These are phyloP conservation scores for Cercospora berteroae DNA, from an alignment of 2,329 filamentous ascomycete genomes.

Conservation along the genomic window DNA sequence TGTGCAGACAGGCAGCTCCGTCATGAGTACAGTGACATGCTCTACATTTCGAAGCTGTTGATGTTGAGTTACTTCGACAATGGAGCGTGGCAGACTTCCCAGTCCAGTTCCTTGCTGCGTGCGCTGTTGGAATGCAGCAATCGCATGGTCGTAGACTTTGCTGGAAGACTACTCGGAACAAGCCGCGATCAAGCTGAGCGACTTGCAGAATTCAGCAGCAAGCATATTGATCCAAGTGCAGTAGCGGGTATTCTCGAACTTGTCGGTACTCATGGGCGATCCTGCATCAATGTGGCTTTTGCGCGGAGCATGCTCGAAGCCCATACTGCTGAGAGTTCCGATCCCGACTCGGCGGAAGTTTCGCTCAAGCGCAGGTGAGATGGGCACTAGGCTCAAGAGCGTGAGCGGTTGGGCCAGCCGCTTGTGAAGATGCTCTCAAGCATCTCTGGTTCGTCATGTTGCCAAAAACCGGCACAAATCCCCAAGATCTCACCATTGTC, in stretches of 20 bases:
- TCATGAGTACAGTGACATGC: background rate
- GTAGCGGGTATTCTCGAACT: background rate
- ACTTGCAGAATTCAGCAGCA: background rate
- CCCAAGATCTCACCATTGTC: too few species aligned
- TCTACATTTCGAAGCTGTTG: slow-evolving; percentile 7
- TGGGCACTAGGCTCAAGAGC: background rate
- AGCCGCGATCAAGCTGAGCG: background rate
- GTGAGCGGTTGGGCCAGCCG: background rate
- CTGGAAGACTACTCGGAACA: background rate
- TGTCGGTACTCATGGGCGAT: background rate
- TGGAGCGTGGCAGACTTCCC: background rate
- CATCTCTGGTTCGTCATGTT: background rate
- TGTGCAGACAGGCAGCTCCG: background rate
- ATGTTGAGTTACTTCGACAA: background rate
- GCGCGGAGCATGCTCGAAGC: background rate
- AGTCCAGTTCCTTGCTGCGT: background rate
- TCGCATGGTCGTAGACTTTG: background rate
- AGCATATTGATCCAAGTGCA: background rate
- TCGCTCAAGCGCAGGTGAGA: background rate
- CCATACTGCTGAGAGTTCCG: background rate
- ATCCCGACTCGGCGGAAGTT: background rate
- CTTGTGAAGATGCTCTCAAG: background rate
- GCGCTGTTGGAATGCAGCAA: background rate
- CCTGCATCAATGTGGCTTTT: background rate
- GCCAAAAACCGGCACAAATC: background rate